phyloP scores from a whole-genome alignment of 2,329 filamentous ascomycete genomes.

The Phialocephala sp. region DNA sequence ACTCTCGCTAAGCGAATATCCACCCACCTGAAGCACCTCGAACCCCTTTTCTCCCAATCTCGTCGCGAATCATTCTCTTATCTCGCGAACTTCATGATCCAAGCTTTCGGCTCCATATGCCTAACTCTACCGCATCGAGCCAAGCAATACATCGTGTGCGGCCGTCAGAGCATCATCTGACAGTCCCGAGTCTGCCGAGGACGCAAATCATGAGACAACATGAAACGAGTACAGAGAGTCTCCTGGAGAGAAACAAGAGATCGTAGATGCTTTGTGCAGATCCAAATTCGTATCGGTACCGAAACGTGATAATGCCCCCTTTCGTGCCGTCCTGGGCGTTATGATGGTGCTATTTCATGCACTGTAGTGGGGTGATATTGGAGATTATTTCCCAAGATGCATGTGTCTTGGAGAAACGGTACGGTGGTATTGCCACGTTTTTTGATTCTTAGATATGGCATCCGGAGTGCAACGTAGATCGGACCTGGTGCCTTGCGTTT shows the following conservation, averaged over 20 bases:
- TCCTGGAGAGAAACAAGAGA: neutral
- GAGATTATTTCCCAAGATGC: no score
- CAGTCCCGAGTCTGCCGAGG: neutral
- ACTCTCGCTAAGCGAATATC: neutral
- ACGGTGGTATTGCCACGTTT: neutral
- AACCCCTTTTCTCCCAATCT: neutral
- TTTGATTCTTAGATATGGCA: no score
- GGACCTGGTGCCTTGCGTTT: no score
- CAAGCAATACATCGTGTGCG: neutral
- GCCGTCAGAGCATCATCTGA: neutral
- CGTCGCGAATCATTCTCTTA: neutral
- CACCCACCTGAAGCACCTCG: neutral
- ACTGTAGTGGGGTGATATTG: neutral
- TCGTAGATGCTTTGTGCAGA: no score
- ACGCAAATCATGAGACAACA: neutral
- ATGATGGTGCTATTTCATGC: neutral
- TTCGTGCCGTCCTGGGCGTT: neutral
- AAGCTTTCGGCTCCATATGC: neutral
- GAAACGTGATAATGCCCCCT: neutral
- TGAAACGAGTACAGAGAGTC: conserved; percentile 1
- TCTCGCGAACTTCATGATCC: neutral
- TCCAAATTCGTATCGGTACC: neutral
- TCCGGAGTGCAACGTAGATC: no score
- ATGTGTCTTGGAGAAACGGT: neutral
- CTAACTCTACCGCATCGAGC: neutral